phyloP scores from a whole-genome alignment of 176 grass and related monocot species.

The Eleusine coracana region DNA sequence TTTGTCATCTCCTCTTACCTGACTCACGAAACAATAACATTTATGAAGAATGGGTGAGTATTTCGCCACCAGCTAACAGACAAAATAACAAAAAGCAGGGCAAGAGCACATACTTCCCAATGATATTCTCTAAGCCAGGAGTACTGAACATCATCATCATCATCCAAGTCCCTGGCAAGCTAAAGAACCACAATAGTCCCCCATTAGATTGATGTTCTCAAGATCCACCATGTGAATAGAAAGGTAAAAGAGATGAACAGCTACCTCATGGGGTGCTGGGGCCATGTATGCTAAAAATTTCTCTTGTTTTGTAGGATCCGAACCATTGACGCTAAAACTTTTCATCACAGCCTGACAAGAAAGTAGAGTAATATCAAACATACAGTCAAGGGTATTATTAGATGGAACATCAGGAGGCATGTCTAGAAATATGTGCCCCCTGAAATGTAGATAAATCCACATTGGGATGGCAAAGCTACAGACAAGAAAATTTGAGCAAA shows the following conservation, averaged over 20 bases:
- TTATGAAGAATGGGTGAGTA: slow-evolving; percentile 21
- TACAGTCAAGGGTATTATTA: slow-evolving; percentile 24
- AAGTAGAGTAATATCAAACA: slow-evolving; percentile 31
- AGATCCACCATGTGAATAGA: slow-evolving; percentile 11
- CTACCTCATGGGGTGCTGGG: slow-evolving; percentile 79
- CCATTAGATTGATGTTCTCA: slow-evolving; percentile 17
- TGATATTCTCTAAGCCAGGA: slow-evolving; percentile 93
- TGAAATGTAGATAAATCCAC: not conserved
- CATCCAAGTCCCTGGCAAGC: slow-evolving; percentile 75
- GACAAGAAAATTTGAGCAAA: slow-evolving; percentile 14
- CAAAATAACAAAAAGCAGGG: slow-evolving; percentile 9
- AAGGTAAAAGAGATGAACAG: slow-evolving; percentile 17
- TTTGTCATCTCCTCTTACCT: slow-evolving; percentile 86
- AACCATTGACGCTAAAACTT: slow-evolving; percentile 83
- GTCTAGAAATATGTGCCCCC: not conserved
- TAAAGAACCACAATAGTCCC: slow-evolving; percentile 47
- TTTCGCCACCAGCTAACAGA: slow-evolving; percentile 14
- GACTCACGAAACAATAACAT: slow-evolving; percentile 41
- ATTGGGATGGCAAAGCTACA: not conserved
- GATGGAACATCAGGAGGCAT: slow-evolving; percentile 7
- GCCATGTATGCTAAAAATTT: slow-evolving; percentile 97
- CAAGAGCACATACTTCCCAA: slow-evolving; percentile 82
- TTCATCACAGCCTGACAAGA: slow-evolving; percentile 87
- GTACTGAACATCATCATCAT: slow-evolving; percentile 83
- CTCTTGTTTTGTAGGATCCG: slow-evolving; percentile 76